phyloP scores from a whole-genome alignment of 768 basidiomycete species.

The Plicaturopsis crispa region DNA sequence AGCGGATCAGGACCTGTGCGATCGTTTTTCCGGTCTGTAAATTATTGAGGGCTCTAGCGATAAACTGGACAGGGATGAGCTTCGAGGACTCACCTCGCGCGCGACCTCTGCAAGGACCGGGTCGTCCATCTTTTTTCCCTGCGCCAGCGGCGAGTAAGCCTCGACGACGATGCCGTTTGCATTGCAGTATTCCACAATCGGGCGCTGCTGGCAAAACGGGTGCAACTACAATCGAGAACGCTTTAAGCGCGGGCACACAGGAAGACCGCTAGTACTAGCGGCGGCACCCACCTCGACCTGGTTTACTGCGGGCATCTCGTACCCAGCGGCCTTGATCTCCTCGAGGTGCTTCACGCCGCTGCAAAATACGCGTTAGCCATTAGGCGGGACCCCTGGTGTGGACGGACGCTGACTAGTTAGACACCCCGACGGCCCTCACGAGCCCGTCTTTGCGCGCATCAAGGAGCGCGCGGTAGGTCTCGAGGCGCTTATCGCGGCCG shows the following conservation, averaged over 20 bases:
- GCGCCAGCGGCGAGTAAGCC: constrained; percentile 73
- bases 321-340: constrained; percentile 58
- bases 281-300: constrained; percentile 75
- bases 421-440: constrained; percentile 69
- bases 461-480: constrained; percentile 62
- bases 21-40: constrained; percentile 44
- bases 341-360: constrained; percentile 69
- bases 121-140: constrained; percentile 50
- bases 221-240: constrained; percentile 49
- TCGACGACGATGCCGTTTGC: constrained; percentile 53
- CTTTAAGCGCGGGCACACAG: neutral
- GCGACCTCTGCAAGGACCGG: constrained; percentile 46
- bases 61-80: too few species aligned
- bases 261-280: neutral
- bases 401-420: constrained; percentile 79
- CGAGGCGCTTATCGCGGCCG: constrained; percentile 57
- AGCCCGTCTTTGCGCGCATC: constrained; percentile 56
- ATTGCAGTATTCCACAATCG: constrained; percentile 70
- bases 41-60: neutral
- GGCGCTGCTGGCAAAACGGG: constrained; percentile 73
- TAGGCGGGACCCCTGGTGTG: too few species aligned
- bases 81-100: constrained; percentile 41
- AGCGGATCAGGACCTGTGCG: constrained; percentile 80
- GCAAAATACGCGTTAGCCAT: too few species aligned
- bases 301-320: constrained; percentile 65